These are phyloP conservation scores for Fusarium domesticum DNA, from an alignment of 2,329 filamentous ascomycete genomes.

Conservation along the genomic window DNA sequence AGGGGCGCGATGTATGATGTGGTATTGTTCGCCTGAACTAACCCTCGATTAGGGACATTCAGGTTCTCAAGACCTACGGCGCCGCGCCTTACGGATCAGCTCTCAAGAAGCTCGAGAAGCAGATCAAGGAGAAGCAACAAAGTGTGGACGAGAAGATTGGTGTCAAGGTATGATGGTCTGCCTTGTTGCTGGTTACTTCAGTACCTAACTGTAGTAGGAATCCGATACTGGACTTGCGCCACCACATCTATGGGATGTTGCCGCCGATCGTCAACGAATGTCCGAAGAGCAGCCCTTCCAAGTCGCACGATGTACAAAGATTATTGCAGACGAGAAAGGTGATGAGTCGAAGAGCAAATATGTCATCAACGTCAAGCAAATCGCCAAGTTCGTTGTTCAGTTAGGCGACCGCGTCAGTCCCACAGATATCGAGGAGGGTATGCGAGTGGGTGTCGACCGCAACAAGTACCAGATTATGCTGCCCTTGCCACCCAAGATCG, in stretches of 20 bases:
- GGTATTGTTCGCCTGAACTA: conserved; percentile 18
- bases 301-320: conserved; percentile 97
- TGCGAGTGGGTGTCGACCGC: conserved; percentile 96
- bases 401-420: conserved; percentile 94
- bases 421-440: conserved; percentile 98
- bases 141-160: conserved; percentile 99
- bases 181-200: neutral
- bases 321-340: conserved; percentile 91
- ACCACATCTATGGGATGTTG: conserved; percentile 98
- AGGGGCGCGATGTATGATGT: conserved; percentile 37
- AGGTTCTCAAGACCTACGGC: conserved; percentile 98
- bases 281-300: conserved; percentile 96
- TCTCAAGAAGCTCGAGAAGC: conserved; percentile 96
- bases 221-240: conserved; percentile 97
- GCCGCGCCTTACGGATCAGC: conserved; percentile 91
- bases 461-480: conserved; percentile 99
- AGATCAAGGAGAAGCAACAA: conserved; percentile 98
- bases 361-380: conserved; percentile 99
- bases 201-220: conserved; percentile 58
- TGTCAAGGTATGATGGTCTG: conserved; percentile 57
- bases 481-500: conserved; percentile 95
- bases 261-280: conserved; percentile 97
- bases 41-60: conserved; percentile 73
- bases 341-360: conserved; percentile 99
- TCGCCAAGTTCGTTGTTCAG: conserved; percentile 98